Evolutionary conservation across 495 filamentous ascomycete genomes (phyloP).

Genomic region (Neurospora africana): DNA sequence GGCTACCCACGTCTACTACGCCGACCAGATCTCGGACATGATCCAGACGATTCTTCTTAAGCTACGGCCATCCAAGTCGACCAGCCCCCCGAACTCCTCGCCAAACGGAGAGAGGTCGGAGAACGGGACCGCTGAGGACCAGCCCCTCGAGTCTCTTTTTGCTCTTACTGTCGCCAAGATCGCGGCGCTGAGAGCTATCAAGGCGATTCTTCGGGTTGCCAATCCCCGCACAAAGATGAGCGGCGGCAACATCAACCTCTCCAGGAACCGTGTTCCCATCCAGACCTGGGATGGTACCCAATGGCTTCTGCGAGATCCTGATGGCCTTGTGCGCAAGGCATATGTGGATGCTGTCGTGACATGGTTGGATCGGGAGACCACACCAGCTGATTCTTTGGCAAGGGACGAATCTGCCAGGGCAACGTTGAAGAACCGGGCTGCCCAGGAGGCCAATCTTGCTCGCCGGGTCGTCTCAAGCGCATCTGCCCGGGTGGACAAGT

Average conservation of each 20-base stretch:
- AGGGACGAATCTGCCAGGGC: slow-evolving; percentile 42
- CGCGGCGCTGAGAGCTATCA: slow-evolving; percentile 69
- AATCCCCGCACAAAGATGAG: slow-evolving; percentile 52
- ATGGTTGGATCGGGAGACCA: slow-evolving; percentile 75
- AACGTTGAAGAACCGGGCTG: slow-evolving; percentile 23
- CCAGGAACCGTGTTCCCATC: slow-evolving; percentile 61
- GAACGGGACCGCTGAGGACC: slow-evolving; percentile 20
- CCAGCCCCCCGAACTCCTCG: slow-evolving; percentile 28
- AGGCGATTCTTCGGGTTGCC: slow-evolving; percentile 67
- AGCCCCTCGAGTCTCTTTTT: slow-evolving; percentile 52
- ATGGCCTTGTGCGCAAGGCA: slow-evolving; percentile 64
- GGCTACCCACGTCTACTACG: slow-evolving; percentile 90
- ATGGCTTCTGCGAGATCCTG: slow-evolving; percentile 71
- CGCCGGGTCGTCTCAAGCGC: slow-evolving; percentile 61
- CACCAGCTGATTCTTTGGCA: slow-evolving; percentile 50
- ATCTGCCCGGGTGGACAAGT: slow-evolving; percentile 49
- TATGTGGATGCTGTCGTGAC: slow-evolving; percentile 73
- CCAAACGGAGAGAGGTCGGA: slow-evolving; percentile 31
- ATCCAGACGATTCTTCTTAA: slow-evolving; percentile 64
- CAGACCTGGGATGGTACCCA: slow-evolving; percentile 87
- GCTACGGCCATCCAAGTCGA: slow-evolving; percentile 51
- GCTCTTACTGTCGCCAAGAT: slow-evolving; percentile 62
- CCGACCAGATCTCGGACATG: slow-evolving; percentile 89
- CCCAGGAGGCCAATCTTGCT: slow-evolving; percentile 27
- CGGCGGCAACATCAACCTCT: slow-evolving; percentile 49